Evolutionary conservation across 305 asterid genomes (phyloP), one percentile per base, ranked within the genome.

Genomic region (Fraxinus sp.): DNA sequence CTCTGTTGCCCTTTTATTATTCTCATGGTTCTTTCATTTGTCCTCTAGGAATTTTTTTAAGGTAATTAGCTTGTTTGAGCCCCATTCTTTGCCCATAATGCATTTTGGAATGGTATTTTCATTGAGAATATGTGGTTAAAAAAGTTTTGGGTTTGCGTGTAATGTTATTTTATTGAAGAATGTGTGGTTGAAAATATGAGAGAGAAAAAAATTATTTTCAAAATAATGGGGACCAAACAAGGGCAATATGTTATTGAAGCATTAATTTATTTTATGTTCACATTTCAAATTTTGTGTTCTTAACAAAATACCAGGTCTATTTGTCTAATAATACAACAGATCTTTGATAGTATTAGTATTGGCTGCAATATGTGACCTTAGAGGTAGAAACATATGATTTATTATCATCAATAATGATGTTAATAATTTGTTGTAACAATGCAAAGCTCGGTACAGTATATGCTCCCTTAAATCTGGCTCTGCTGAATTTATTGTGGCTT

Each of bases 11-110:
- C 72, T 66, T 75, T 43, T 79, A 3, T 33, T 55, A 43, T 43
- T 43, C 75, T 78, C 55, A 59, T 39, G 55, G 43, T 76, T 82
- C 81, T 14, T 49, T 32, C n/a, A 70, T 46, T 75, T 80, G 79
- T 24, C 82, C 77, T 79, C 46, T 41, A 35, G 33, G 76, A 49
- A 55, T 79, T 43, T 77, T 28, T 39, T 39, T 24, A 81, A 43
- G 80, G 79, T 81, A 43, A 10, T 82, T 62, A 49, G 55, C 55
- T 43, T 43, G 55, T 43, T 43, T 43, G n/a, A 43, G 55, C 55
- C n/a, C n/a, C 55, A 43, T 43, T 43, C 52, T 41, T 41, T 43
- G 55, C 55, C 55, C 55, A 43, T 43, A 11, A 43, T 43, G 55
- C 55, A 11, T 43, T 43, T 43, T 43, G 16, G 55, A 43, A 43